Base-by-base conservation (phyloP, 768 basidiomycete genomes). In the Tylopilus plumbeoviolaceoides region DNA sequence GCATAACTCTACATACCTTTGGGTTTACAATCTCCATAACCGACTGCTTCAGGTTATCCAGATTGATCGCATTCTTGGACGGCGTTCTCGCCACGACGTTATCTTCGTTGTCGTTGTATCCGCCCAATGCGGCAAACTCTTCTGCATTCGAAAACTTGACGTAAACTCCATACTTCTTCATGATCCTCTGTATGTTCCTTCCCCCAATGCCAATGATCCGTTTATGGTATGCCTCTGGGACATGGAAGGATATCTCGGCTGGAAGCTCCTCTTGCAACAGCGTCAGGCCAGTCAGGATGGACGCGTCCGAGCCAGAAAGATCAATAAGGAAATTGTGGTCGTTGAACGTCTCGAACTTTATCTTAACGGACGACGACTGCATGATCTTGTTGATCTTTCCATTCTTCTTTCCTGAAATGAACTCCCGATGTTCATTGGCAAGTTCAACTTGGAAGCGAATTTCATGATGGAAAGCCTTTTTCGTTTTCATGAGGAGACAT, bases 371-470 rank as follows among this genome's bases (percentile, higher is more conserved):
- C 28, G 95, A 89, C 12, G 85, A 87, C 71, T 98, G 94, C 92
- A 98, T 98, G 69, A 98, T 97, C 76, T 98, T 98, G 77, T 98
- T 98, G 71, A 98, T 92, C 74, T 99, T 99, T 53, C 95, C 95
- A 64, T 98, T 98, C 79, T 98, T 98, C 78, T 99, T 99, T 41
- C 95, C 95, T 51, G 89, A 91, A 70, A 99, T 97, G 73, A 98
- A 99, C 61, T 99, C 95, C 54, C 95, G 85, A 61, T 98, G 95
- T 68, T 99, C 97, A 68, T 95, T 95, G 40, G 94, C 89, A 6
- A 98, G 82, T 71, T 99, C 97, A 50, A 98, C 92, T 72, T 98
- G 95, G 75, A 98, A 98, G 45, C 93, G 89, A 58, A 98, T 92
- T 73, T 99, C 95, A 64, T 95, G 94, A 62, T 97, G 92, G 77